Evolutionary conservation across 2,329 filamentous ascomycete species (phyloP).

Genomic region (Myotisia sp.): DNA sequence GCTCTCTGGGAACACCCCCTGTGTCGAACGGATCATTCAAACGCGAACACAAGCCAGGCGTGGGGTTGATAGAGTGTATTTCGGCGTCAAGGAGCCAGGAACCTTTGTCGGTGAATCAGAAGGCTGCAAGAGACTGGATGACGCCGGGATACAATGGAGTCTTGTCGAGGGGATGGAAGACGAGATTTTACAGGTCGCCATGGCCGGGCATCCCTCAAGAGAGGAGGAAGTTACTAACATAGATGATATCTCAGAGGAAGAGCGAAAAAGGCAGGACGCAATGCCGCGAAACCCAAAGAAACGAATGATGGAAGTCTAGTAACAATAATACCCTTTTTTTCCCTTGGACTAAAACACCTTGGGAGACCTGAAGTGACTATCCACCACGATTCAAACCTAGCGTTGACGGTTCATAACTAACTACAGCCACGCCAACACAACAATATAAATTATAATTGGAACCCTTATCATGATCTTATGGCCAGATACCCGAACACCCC

Average conservation of each 20-base stretch:
- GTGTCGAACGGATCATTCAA: slow-evolving; percentile 61
- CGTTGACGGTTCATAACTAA: no score
- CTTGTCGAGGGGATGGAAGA: slow-evolving; percentile 62
- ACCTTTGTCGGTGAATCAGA: slow-evolving; percentile 77
- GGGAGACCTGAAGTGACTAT: no score
- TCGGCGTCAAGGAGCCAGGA: slow-evolving; percentile 77
- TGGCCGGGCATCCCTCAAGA: slow-evolving; percentile 53
- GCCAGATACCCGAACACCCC: no score
- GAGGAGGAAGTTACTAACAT: slow-evolving; percentile 18
- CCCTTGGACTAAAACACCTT: no score
- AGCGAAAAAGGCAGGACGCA: slow-evolving; percentile 25
- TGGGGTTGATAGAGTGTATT: slow-evolving; percentile 63
- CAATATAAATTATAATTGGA: no score
- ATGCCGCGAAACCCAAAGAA: slow-evolving; percentile 33
- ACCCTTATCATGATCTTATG: no score
- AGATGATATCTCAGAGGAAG: slow-evolving; percentile 27
- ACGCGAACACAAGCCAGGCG: slow-evolving; percentile 21
- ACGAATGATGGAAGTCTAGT: slow-evolving; percentile 30
- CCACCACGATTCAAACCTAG: no score
- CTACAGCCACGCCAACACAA: no score
- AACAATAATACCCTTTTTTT: no score
- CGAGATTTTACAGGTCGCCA: slow-evolving; percentile 69
- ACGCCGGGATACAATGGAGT: slow-evolving; percentile 58
- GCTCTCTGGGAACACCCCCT: slow-evolving; percentile 33
- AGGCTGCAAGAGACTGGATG: slow-evolving; percentile 54